Conservation (phyloP, 192 early-diverging fungal species). For the Coemansia sp. region DNA sequence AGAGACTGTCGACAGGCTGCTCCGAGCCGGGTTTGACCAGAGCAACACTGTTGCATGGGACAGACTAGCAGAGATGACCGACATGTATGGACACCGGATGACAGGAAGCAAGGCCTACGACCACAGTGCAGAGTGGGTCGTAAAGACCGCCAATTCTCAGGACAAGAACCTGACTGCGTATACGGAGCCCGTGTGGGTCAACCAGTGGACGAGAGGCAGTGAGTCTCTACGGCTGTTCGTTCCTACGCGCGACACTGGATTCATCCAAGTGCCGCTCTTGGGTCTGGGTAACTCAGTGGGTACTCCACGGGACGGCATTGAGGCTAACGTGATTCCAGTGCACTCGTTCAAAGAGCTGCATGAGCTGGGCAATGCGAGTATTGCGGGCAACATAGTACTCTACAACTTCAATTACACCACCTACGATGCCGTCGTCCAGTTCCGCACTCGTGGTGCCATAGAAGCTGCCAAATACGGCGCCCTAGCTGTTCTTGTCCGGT, state of each 20-base stretch:
- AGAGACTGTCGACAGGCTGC: slow-evolving; percentile 30
- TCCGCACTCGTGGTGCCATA: slow-evolving; percentile 35
- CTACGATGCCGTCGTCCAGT: slow-evolving; percentile 23
- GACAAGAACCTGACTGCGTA: slow-evolving; percentile 52
- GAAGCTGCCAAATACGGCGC: slow-evolving; percentile 58
- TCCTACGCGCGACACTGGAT: slow-evolving; percentile 49
- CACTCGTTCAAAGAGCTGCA: slow-evolving; percentile 58
- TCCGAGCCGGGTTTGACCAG: slow-evolving; percentile 23
- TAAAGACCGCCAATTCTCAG: slow-evolving; percentile 43
- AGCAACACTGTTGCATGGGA: slow-evolving; percentile 62
- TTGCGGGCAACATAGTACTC: slow-evolving; percentile 59
- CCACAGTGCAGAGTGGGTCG: slow-evolving; percentile 61
- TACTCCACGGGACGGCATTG: slow-evolving; percentile 50
- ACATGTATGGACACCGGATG: slow-evolving; percentile 63
- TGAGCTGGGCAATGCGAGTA: slow-evolving; percentile 30
- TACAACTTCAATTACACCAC: slow-evolving; percentile 53
- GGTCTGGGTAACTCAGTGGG: slow-evolving; percentile 58
- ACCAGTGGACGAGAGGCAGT: slow-evolving; percentile 57
- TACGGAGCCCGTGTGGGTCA: slow-evolving; percentile 60
- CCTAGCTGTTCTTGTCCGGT: slow-evolving; percentile 57
- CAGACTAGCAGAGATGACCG: slow-evolving; percentile 66
- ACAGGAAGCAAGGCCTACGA: slow-evolving; percentile 56
- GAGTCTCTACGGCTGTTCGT: slow-evolving; percentile 61
- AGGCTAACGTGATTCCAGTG: slow-evolving; percentile 59
- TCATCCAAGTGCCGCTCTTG: slow-evolving; percentile 54